Evolutionary conservation across 2,329 filamentous ascomycete species (phyloP).

Genomic region (Hymenoscyphus scutula): DNA sequence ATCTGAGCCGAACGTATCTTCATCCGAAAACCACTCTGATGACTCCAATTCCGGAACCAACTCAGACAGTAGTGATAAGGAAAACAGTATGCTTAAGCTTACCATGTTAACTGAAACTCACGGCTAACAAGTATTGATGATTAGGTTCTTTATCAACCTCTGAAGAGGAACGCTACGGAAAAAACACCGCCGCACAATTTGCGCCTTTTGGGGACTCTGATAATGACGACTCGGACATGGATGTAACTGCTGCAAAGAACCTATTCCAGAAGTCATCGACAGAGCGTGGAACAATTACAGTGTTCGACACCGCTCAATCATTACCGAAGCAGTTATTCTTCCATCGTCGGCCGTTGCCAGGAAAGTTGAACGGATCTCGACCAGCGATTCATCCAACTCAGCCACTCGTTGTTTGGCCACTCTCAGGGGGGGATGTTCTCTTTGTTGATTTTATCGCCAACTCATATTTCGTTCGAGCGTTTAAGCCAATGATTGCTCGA

Average conservation of each 20-base stretch:
- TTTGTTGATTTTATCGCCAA: conserved; percentile 1
- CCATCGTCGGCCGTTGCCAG: not conserved
- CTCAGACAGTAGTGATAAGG: not conserved
- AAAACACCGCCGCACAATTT: not conserved
- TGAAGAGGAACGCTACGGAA: not conserved
- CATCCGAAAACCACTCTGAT: not conserved
- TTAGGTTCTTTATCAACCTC: not conserved
- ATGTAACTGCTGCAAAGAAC: not conserved
- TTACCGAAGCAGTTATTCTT: conserved; percentile 1
- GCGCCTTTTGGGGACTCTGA: conserved; percentile 5
- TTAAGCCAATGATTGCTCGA: not conserved
- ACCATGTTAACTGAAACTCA: not conserved
- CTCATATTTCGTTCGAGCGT: conserved; percentile 1
- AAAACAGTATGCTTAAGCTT: not conserved
- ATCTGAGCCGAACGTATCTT: not conserved
- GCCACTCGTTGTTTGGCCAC: conserved; percentile 4
- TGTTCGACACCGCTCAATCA: not conserved
- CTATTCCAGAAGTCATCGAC: not conserved
- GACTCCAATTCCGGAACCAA: not conserved
- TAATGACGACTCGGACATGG: not conserved
- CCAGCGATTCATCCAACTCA: conserved; percentile 4
- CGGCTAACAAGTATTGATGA: not conserved
- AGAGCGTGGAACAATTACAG: not conserved
- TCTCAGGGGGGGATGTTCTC: not conserved
- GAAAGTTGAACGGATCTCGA: not conserved